Evolutionary conservation across 192 early-diverging fungal genomes (phyloP), one percentile per base, ranked within the genome.

Genomic region (Podila clonocystis): DNA sequence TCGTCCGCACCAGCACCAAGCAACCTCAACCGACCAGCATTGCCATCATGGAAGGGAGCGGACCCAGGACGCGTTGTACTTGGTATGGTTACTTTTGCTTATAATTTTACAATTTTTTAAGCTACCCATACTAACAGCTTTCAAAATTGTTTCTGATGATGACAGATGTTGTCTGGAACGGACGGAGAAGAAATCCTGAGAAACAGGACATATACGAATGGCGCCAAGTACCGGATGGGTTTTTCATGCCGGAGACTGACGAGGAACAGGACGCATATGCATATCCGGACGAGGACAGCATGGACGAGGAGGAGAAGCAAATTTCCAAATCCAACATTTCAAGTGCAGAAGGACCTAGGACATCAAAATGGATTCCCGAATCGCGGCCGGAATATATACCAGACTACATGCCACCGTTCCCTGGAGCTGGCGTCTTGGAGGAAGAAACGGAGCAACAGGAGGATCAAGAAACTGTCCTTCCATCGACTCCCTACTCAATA

Each of bases 41-140:
- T 80, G 30, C 85, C 85, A 24, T 57, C 73, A 50, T 89, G 87
- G 87, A 80, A 75, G 17, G 78, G 77, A 49, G 82, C 82, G 2
- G 85, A 89, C 76, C 87, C 87, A 9, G 82, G 85, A 13, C 73
- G 72, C 38, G 66, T 84, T 22, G 31, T 89, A 17, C 62, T 75
- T 71, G 85, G 87, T 89, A 82, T 62, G 65, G 22, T 19, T 22
- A 0, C 8, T 48, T 19, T 60, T 3, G 7, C 34, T 63, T 50
- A 28, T 20, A 19, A 15, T 61, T 28, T 9, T 31, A 26, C 26
- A 33, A 7, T 61, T 19, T 61, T 4, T 19, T 61, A 24, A 1
- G 4, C 36, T 20, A 36, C 33, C 3, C n/a, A 34, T 36, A n/a
- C 6, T 38, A 60, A 13, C 55, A 11, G 2, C 33, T 12, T 26